Evolutionary conservation across 1,139 yeast species (phyloP), one percentile per base, ranked within the genome.

Genomic region (Scheffersomyces lignicola): DNA sequence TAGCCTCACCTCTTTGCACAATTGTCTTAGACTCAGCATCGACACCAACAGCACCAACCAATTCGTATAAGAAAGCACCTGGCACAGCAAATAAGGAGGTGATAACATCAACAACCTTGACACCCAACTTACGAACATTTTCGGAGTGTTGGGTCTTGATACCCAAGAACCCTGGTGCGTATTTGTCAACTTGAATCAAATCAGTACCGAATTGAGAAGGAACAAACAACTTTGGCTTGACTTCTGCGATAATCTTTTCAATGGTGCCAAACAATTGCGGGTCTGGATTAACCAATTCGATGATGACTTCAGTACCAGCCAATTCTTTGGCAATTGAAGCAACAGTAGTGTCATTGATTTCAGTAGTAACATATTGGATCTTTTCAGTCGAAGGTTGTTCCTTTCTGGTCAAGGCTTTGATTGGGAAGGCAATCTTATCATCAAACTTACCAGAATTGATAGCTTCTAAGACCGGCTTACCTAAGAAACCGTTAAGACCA

Each of bases 171-270:
- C 65, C 67, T 3, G 69, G 68, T 18, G 62, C 52, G 36, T 45
- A 39, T 18, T 42, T 44, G 7, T 44, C 41, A 12, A 51, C 53
- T 12, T 52, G 47, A 9, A 32, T 25, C 18, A 54, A 51, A 33
- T 77, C 77, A 26, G 62, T 50, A 31, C 87, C 87, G 47, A 75
- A 80, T 49, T 80, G 85, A 3, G 85, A 74, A 24, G 86, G 83
- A 38, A 80, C 68, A 55, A 69, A 79, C 23, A 79, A 48, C 51
- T 75, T 72, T 30, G 80, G 78, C 47, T 65, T 69, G 26, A 70
- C 68, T 12, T 50, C 51, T 6, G 51, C 49, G 3, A 73, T 66
- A 5, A 78, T 47, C 34, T 55, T 48, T 42, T 63, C 69, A 24
- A 63, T 35, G 5, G 42, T 42, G 3, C 55, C 45, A 17, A 56